Conservation (phyloP, 225 moss, liverwort and hornwort species). For the Polytrichum formosum region DNA sequence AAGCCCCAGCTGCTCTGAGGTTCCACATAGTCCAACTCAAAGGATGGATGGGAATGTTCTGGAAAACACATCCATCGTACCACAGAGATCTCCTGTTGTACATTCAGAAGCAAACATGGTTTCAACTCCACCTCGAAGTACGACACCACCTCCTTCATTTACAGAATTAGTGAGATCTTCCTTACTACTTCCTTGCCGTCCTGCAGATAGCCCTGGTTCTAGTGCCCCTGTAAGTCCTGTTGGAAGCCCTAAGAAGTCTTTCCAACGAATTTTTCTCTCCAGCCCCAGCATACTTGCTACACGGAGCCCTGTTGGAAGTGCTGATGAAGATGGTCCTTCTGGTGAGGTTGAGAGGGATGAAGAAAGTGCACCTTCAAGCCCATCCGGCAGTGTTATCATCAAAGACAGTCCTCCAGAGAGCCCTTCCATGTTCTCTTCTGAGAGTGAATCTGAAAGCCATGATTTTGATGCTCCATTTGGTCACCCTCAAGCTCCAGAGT, state of each 20-base stretch:
- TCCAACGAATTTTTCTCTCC: constrained; percentile 18
- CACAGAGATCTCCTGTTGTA: constrained; percentile 1
- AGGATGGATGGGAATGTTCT: constrained; percentile 11
- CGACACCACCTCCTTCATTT: constrained; percentile 13
- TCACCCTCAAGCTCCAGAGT: constrained; percentile 9
- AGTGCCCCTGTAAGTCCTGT: constrained; percentile 30
- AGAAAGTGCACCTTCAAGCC: constrained; percentile 33
- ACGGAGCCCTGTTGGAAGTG: constrained; percentile 14
- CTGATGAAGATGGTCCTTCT: constrained; percentile 7
- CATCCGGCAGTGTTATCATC: constrained; percentile 45
- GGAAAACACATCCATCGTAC: constrained; percentile 2
- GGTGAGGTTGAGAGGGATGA: constrained; percentile 19
- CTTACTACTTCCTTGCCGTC: constrained; percentile 17
- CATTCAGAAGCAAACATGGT: constrained; percentile 11
- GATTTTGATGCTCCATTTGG: constrained; percentile 25
- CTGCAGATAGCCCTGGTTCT: constrained; percentile 21
- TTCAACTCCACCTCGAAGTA: constrained; percentile 16
- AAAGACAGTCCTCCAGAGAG: constrained; percentile 42
- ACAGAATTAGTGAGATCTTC: constrained; percentile 21
- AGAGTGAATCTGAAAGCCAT: constrained; percentile 36
- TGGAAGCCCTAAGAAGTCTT: constrained; percentile 27
- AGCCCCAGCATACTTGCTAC: constrained; percentile 17
- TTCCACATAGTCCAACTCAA: constrained; percentile 26
- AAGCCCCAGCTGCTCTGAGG: constrained; percentile 2
- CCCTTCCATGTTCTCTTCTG: constrained; percentile 24